Base-by-base conservation (phyloP, 768 basidiomycete genomes). In the Leccinum truebloodii region DNA sequence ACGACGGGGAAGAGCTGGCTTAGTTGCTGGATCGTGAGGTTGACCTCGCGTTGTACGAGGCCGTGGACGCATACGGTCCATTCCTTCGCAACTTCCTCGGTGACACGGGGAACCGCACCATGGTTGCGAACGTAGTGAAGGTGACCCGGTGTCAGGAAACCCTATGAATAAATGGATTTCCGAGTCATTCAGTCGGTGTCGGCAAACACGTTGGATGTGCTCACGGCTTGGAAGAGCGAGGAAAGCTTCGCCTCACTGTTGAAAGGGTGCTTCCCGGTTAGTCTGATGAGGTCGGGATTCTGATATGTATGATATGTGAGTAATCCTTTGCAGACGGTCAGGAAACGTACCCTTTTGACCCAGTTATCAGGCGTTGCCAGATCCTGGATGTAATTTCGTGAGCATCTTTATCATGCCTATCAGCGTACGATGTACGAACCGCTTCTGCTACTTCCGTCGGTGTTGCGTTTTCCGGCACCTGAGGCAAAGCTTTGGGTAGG, bases 121-220 rank as follows among this genome's bases (percentile, higher is more conserved):
- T 87, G 86, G 62, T 84, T 86, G 16, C 86, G 80, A n/a, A 86
- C 86, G 65, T 77, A 87, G 71, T 81, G 83, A 9, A 84, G 75
- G 60, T 78, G 75, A 54, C 76, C 76, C 0, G 85, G 81, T 1
- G 85, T 86, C 57, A 86, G 63, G 69, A 86, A 86, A 13, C 85
- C 85, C 63, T 77, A 60, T 32, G 53, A 52, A 20, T 4, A 12
- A 53, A 24, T 12, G 34, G 4, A 18, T 53, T 20, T 46, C n/a
- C n/a, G n/a, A n/a, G n/a, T n/a, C 16, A n/a, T 13, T 65, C 22
- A 55, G 48, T 18, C 8, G 28, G n/a, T 14, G 24, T 44, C 13
- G 3, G 6, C 13, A 26, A 13, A 56, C 34, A 34, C 7, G 12
- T 8, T 34, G 1, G 32, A 30, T 24, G 39, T 24, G 41, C 76